Conservation (phyloP, 768 basidiomycete genomes). For the Ramaria sp. region DNA sequence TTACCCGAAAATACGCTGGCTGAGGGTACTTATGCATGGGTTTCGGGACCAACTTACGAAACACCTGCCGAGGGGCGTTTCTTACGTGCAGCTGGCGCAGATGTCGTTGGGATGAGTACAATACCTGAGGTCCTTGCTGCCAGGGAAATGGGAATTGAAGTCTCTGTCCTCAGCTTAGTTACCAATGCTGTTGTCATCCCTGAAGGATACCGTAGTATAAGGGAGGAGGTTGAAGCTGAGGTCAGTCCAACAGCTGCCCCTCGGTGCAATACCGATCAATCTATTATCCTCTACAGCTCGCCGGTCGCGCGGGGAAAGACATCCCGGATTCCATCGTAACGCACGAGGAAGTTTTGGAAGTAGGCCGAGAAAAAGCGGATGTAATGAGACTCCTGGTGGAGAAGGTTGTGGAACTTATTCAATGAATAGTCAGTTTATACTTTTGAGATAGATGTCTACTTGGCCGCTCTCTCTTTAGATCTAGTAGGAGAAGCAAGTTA, state of each 20-base stretch:
- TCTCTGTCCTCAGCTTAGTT: constrained; percentile 73
- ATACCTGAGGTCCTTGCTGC: constrained; percentile 83
- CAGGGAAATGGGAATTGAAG: constrained; percentile 61
- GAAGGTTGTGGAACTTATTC: constrained; percentile 34
- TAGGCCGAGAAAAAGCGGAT: constrained; percentile 58
- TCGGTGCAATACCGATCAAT: too few relatives aligned
- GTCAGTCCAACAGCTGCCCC: constrained; percentile 25
- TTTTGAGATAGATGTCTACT: too few relatives aligned
- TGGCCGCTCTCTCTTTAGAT: too few relatives aligned
- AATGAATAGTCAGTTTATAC: too few relatives aligned
- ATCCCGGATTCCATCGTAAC: constrained; percentile 43
- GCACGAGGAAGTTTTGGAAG: constrained; percentile 67
- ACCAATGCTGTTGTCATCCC: constrained; percentile 80
- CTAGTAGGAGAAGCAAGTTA: too few relatives aligned
- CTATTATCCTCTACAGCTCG: constrained; percentile 33
- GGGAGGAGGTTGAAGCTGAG: constrained; percentile 70
- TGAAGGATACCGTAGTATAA: constrained; percentile 52
- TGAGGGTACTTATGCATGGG: constrained; percentile 87
- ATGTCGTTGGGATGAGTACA: constrained; percentile 93
- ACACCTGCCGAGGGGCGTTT: constrained; percentile 80
- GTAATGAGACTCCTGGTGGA: constrained; percentile 64
- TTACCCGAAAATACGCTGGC: constrained; percentile 46
- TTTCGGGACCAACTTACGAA: constrained; percentile 84
- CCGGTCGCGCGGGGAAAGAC: constrained; percentile 39
- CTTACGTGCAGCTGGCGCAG: constrained; percentile 63